Conservation (phyloP, 2,329 filamentous ascomycete genomes). For the Shiraia sp. region DNA sequence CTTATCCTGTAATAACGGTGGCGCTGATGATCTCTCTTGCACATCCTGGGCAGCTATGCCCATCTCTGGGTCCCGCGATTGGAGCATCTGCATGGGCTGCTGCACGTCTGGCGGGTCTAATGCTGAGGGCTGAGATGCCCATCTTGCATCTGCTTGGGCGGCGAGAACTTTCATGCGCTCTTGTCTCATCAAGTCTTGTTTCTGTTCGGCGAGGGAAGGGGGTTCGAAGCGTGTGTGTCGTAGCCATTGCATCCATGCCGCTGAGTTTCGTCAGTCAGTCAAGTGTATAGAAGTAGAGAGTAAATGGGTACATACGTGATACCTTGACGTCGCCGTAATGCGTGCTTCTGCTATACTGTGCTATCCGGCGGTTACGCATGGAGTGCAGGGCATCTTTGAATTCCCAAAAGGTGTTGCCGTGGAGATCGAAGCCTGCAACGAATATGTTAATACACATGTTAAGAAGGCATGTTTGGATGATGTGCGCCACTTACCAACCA, state of each 20-base stretch:
- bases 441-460: slow-evolving; percentile 12
- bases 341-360: slow-evolving; percentile 56
- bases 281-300: not conserved
- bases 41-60: slow-evolving; percentile 43
- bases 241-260: slow-evolving; percentile 72
- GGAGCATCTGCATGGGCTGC: slow-evolving; percentile 52
- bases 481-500: slow-evolving; percentile 54
- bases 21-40: slow-evolving; percentile 21
- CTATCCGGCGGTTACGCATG: slow-evolving; percentile 60
- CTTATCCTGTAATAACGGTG: slow-evolving; percentile 2
- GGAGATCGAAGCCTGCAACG: slow-evolving; percentile 59
- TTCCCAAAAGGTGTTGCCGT: slow-evolving; percentile 69
- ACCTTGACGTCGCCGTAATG: slow-evolving; percentile 65
- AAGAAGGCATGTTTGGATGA: slow-evolving; percentile 3
- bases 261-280: slow-evolving; percentile 36
- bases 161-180: slow-evolving; percentile 63
- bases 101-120: slow-evolving; percentile 60
- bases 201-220: slow-evolving; percentile 63
- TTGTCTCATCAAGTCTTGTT: slow-evolving; percentile 60
- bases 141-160: slow-evolving; percentile 62
- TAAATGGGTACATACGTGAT: slow-evolving; percentile 48
- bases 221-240: slow-evolving; percentile 62
- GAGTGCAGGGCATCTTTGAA: slow-evolving; percentile 63
- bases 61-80: slow-evolving; percentile 47
- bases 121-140: slow-evolving; percentile 62